Evolutionary conservation across 768 basidiomycete species (phyloP), one percentile per base, ranked within the genome.

Genomic region (Tubosaeta sp.): DNA sequence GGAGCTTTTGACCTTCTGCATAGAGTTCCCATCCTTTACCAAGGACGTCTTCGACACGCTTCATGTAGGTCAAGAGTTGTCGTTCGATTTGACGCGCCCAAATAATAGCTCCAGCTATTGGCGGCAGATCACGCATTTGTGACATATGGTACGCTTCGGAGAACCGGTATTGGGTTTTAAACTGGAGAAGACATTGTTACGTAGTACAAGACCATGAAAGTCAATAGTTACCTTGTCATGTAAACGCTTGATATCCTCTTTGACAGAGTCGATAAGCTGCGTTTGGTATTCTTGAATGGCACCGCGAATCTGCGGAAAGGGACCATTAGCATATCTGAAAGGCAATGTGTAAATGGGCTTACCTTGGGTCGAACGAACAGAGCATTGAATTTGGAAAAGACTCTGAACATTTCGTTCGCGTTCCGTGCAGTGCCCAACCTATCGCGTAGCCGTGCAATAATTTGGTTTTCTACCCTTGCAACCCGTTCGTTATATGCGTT

Each of bases 261-360:
- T 99, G 43, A 98, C 95, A 5, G 93, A 95, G 60, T 99, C 97
- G 58, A 99, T 99, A 14, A 99, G 85, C 57, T 97, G 94, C 0
- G 94, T 97, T 69, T 98, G 97, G 62, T 98, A 98, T 69, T 98
- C 97, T 79, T 97, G 93, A 52, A 99, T 98, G 41, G 97, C 97
- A 58, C 97, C 95, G 53, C 93, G 87, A 70, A 95, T 95, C 91
- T 93, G 33, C 7, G 1, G 42, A 54, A 37, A 34, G 4, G 26
- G 26, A 32, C 42, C 53, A 9, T 38, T 32, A 39, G 14, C 26
- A 33, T 27, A 13, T 38, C 4, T n/a, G 31, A 12, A 29, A 19
- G 22, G 8, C 11, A 48, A 5, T n/a, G 41, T 19, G 6, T 25
- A 56, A 33, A 1, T 17, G 6, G 6, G 6, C 74, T 32, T 41